Conservation (phyloP, 306 rosid species). For the Prunus persica region Prunus_persica_NCBIv2 NC_034009.1:30088501-30089000, state of each 20-base stretch:
- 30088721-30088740: conserved; percentile 77
- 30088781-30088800: conserved; percentile 78
- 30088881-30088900: conserved; percentile 80
- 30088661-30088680: not conserved
- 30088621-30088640: not conserved
- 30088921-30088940: conserved; percentile 98
- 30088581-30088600: not conserved
- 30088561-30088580: not conserved
- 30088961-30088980: conserved; percentile 91
- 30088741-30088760: conserved; percentile 58
- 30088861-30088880: conserved; percentile 4
- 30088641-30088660: not conserved
- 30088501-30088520: too few relatives aligned
- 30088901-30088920: conserved; percentile 71
- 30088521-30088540: too few relatives aligned
- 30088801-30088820: conserved; percentile 35
- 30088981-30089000: conserved; percentile 78
- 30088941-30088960: conserved; percentile 84
- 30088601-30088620: conserved; percentile 1
- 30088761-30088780: conserved; percentile 75
- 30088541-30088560: not conserved
- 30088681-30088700: conserved; percentile 74
- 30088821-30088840: not conserved
- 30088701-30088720: conserved; percentile 64
- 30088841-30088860: not conserved